Conservation (phyloP, 2,329 filamentous ascomycete species). For the Clonostachys rhizophaga region DNA sequence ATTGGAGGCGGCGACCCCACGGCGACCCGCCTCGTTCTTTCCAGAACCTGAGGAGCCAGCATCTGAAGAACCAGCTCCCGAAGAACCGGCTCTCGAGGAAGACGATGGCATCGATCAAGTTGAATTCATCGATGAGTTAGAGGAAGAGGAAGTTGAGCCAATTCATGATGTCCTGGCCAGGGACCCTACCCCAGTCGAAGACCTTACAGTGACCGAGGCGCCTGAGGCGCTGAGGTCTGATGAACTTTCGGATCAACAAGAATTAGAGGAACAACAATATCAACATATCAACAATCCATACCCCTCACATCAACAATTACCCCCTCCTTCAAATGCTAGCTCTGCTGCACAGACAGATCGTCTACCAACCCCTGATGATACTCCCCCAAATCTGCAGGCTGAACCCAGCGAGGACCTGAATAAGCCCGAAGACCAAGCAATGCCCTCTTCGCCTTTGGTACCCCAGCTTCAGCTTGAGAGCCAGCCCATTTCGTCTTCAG, state of each 20-base stretch:
- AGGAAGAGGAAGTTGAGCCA: slow-evolving; percentile 6
- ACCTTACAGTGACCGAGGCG: too few relatives aligned
- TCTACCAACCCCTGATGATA: slow-evolving; percentile 50
- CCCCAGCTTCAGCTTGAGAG: slow-evolving; percentile 5
- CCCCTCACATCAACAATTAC: too few relatives aligned
- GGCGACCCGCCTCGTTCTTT: slow-evolving; percentile 9
- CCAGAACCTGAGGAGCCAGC: slow-evolving; percentile 2
- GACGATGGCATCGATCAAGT: neutral
- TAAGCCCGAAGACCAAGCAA: slow-evolving; percentile 7
- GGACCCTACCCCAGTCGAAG: too few relatives aligned
- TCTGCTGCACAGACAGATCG: slow-evolving; percentile 31
- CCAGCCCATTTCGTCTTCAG: slow-evolving; percentile 3
- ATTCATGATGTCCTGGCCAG: too few relatives aligned
- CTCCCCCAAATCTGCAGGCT: slow-evolving; percentile 29
- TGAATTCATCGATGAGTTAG: neutral
- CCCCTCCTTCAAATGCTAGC: slow-evolving; percentile 17
- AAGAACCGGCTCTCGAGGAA: neutral
- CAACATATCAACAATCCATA: too few relatives aligned
- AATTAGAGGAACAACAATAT: too few relatives aligned
- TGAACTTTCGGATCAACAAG: too few relatives aligned
- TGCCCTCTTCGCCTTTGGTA: neutral
- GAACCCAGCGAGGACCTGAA: slow-evolving; percentile 4
- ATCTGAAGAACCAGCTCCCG: slow-evolving; percentile 2
- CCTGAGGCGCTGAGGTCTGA: neutral
- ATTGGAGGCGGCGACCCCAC: slow-evolving; percentile 43